Base-by-base conservation (phyloP, 306 rosid species). In the Rubus idaeus region DNA sequence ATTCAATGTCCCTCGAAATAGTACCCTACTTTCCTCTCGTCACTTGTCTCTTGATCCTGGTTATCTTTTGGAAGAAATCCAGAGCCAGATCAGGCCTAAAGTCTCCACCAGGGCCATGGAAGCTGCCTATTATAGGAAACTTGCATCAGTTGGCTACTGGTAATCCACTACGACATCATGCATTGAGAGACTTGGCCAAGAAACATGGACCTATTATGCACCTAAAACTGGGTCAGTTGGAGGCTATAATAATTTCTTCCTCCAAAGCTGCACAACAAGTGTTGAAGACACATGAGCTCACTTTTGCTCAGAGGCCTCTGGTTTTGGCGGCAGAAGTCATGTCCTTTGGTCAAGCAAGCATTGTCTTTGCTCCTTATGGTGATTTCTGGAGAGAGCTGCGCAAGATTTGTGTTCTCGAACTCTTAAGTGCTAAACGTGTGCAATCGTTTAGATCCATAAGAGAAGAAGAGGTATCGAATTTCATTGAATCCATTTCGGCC, bases 61-160 rank as follows among this genome's bases (percentile, higher is more conserved):
- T 53, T 20, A 11, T 53, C 11, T 53, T n/a, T 0, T 18, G 51
- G 20, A 53, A 53, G 65, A 53, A 45, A 53, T 71, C 13, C 6
- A n/a, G 2, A 8, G 20, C 5, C 37, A 2, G 23, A 17, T 9
- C 35, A 5, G 12, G 0, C 10, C 4, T 9, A 5, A 40, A 53
- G 21, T 46, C 53, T n/a, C 80, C 75, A 9, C 80, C 75, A 7
- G 75, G 80, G 41, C 80, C 75, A 45, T 56, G 68, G 69, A 77
- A 69, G 12, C 69, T 77, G 42, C 80, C 69, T 44, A n/a, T 69
- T 10, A 56, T 69, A 17, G 81, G 81, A 11, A 77, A 70, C 69
- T 37, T 77, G 56, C 81, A 69, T 72, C 66, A 57, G 18, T 35
- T 77, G 69, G 81, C 46, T 10, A 14, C 74, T 51, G 42, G 66